These are phyloP conservation scores for Thamnidium elegans DNA, from an alignment of 192 early-diverging fungal species.

Conservation along the genomic window DNA sequence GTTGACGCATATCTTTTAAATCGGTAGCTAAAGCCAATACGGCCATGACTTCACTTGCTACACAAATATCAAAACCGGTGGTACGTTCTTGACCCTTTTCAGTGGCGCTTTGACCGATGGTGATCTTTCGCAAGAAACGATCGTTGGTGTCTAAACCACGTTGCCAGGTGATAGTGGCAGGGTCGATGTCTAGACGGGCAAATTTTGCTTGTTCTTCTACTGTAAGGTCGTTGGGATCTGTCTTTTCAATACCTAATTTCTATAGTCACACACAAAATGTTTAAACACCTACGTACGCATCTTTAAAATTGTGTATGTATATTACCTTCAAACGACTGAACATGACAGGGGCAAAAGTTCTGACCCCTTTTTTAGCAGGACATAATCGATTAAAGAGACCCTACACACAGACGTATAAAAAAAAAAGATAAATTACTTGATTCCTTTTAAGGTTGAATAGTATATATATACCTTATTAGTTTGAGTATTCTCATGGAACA, in stretches of 20 bases:
- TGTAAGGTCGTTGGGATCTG: slow-evolving; percentile 74
- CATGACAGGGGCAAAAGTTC: slow-evolving; percentile 82
- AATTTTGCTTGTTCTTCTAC: slow-evolving; percentile 73
- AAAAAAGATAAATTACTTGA: too few relatives aligned
- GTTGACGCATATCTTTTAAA: slow-evolving; percentile 86
- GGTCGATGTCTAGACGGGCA: slow-evolving; percentile 92
- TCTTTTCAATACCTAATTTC: slow-evolving; percentile 78
- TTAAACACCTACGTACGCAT: too few relatives aligned
- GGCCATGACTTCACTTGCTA: slow-evolving; percentile 97
- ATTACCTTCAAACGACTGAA: slow-evolving; percentile 48
- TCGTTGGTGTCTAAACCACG: slow-evolving; percentile 96
- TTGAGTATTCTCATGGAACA: slow-evolving; percentile 93
- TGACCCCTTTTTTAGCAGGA: slow-evolving; percentile 78
- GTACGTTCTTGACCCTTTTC: slow-evolving; percentile 82
- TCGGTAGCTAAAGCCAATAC: slow-evolving; percentile 91
- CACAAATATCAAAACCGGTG: slow-evolving; percentile 97
- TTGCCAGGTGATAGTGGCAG: slow-evolving; percentile 91
- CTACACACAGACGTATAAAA: too few relatives aligned
- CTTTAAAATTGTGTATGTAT: too few relatives aligned
- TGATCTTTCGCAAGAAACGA: slow-evolving; percentile 88
- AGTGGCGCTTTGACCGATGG: slow-evolving; percentile 79
- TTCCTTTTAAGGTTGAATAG: too few relatives aligned
- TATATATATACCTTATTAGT: slow-evolving; percentile 51
- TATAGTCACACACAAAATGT: slow-evolving; percentile 30
- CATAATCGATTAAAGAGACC: slow-evolving; percentile 81